phyloP scores from a whole-genome alignment of 2,329 filamentous ascomycete species.

The Colletotrichum salicis region DNA sequence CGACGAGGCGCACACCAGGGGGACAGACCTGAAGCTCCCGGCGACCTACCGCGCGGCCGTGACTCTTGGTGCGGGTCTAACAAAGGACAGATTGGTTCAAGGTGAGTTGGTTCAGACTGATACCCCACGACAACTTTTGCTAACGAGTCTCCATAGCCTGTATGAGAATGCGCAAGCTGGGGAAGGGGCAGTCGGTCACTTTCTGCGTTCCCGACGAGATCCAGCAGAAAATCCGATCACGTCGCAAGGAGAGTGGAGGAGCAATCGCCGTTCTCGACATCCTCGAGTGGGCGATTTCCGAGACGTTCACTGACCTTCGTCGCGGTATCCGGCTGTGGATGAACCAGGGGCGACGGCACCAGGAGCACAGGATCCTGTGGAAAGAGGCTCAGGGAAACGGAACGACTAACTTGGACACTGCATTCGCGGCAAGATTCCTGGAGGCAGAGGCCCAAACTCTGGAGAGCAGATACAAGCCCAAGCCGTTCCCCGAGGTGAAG shows the following conservation, averaged over 20 bases:
- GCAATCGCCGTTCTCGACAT: constrained; percentile 65
- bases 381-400: not conserved
- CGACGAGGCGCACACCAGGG: constrained; percentile 76
- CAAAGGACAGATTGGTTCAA: constrained; percentile 77
- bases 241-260: constrained; percentile 15
- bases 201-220: constrained; percentile 72
- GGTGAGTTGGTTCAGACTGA: constrained; percentile 51
- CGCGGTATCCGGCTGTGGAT: constrained; percentile 69
- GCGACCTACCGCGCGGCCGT: constrained; percentile 69
- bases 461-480: constrained; percentile 60
- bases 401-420: constrained; percentile 35
- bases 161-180: too few relatives aligned
- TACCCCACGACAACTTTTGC: too few relatives aligned
- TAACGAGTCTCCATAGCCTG: not conserved
- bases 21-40: constrained; percentile 74
- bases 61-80: constrained; percentile 71
- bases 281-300: constrained; percentile 67
- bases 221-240: constrained; percentile 60
- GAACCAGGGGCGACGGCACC: constrained; percentile 64
- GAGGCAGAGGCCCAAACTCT: constrained; percentile 66
- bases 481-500: too few relatives aligned
- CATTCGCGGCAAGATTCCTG: constrained; percentile 55
- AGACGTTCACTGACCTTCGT: constrained; percentile 63
- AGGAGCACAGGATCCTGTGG: constrained; percentile 53
- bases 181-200: constrained; percentile 71